A percentile compares a stretch with the other conserved stretches of the same genome.
Conservation (phyloP, 2,329 filamentous ascomycete genomes). For the Penicillium janthinellum region DNA sequence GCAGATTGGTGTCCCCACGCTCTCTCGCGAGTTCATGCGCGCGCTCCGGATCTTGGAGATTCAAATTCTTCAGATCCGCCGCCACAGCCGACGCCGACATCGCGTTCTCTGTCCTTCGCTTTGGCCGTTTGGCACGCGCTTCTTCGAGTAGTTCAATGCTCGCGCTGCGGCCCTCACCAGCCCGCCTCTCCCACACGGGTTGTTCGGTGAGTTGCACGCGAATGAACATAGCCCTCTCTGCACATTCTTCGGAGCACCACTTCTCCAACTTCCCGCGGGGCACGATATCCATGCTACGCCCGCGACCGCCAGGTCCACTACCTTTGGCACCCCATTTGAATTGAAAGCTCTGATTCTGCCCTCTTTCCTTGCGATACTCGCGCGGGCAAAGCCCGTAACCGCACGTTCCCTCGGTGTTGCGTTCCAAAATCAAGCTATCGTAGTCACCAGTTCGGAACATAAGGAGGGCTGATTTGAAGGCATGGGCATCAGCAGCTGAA, state of each 20-base stretch:
- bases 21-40: slow-evolving; percentile 39
- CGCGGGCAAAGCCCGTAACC: slow-evolving; percentile 79
- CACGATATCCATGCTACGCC: slow-evolving; percentile 65
- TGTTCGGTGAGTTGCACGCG: slow-evolving; percentile 85
- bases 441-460: slow-evolving; percentile 87
- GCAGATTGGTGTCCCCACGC: slow-evolving; percentile 35
- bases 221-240: slow-evolving; percentile 77
- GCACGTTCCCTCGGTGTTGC: slow-evolving; percentile 79
- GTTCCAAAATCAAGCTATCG: slow-evolving; percentile 83
- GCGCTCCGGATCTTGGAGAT: slow-evolving; percentile 27
- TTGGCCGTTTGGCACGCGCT: slow-evolving; percentile 35
- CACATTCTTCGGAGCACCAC: slow-evolving; percentile 84
- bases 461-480: slow-evolving; percentile 67
- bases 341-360: slow-evolving; percentile 63
- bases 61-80: slow-evolving; percentile 30
- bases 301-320: slow-evolving; percentile 46
- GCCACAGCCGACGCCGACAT: slow-evolving; percentile 31
- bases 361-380: slow-evolving; percentile 60
- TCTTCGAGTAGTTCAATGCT: slow-evolving; percentile 69
- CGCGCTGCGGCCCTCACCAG: slow-evolving; percentile 49
- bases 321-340: slow-evolving; percentile 61
- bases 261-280: slow-evolving; percentile 72
- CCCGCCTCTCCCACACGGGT: slow-evolving; percentile 79
- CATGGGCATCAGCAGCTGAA: slow-evolving; percentile 60
- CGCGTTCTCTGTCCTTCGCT: slow-evolving; percentile 23